These are phyloP conservation scores for Ilyonectria sp. DNA, from an alignment of 2,329 filamentous ascomycete genomes.

Conservation along the genomic window DNA sequence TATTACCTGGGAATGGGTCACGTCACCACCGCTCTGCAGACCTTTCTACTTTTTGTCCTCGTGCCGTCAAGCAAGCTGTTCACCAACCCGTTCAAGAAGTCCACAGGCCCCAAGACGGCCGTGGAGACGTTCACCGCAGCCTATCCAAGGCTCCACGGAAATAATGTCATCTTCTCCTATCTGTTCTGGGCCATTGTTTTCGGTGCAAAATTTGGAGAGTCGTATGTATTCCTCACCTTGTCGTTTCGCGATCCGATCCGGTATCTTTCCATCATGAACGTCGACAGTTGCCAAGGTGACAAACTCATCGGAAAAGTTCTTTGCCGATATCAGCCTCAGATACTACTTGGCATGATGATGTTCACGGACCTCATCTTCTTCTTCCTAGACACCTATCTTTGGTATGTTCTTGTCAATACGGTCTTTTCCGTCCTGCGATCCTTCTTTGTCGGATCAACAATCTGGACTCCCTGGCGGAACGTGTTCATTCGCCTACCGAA, in stretches of 20 bases:
- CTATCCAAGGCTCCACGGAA: constrained; percentile 87
- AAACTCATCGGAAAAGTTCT: constrained; percentile 72
- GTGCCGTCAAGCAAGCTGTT: constrained; percentile 97
- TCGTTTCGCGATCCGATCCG: constrained; percentile 95
- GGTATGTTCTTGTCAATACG: constrained; percentile 96
- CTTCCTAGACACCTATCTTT: constrained; percentile 98
- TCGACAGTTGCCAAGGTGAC: constrained; percentile 83
- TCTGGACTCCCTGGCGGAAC: constrained; percentile 98
- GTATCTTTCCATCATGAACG: constrained; percentile 87
- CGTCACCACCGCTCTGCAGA: constrained; percentile 88
- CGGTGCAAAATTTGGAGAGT: constrained; percentile 91
- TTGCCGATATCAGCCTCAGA: constrained; percentile 86
- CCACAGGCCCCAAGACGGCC: constrained; percentile 93
- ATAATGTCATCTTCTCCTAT: constrained; percentile 98
- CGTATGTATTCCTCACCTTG: constrained; percentile 92
- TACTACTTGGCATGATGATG: constrained; percentile 90
- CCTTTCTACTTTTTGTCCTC: constrained; percentile 92
- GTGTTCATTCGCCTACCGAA: constrained; percentile 98
- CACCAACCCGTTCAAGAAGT: constrained; percentile 94
- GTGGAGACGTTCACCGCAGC: constrained; percentile 99
- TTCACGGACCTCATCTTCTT: constrained; percentile 96
- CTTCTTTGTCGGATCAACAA: constrained; percentile 98
- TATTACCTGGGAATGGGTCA: constrained; percentile 89
- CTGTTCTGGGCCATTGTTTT: constrained; percentile 94
- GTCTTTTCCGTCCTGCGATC: constrained; percentile 95